Conservation (phyloP, 2,329 filamentous ascomycete genomes). For the Talaromyces sp. region DNA sequence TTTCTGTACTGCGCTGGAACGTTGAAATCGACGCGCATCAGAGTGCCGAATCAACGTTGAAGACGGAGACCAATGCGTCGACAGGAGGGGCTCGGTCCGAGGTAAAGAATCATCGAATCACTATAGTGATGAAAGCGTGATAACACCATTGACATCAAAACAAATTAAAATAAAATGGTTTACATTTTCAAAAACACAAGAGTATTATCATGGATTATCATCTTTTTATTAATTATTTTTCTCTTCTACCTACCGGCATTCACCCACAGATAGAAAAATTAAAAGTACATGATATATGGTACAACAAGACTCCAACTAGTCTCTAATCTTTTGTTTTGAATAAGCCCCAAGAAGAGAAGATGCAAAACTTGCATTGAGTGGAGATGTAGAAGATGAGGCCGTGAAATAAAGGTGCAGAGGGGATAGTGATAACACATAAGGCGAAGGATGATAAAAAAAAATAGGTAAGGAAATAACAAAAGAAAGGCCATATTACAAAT, state of each 20-base stretch:
- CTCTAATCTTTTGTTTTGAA: conserved; percentile 6
- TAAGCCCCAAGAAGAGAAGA: neutral
- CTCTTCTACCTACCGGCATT: neutral
- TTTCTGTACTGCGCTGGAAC: neutral
- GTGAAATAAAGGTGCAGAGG: neutral
- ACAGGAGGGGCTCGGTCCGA: neutral
- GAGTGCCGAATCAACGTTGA: neutral
- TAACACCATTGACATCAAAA: neutral
- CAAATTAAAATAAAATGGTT: neutral
- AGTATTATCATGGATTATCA: neutral
- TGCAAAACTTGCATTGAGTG: conserved; percentile 9
- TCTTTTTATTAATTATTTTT: neutral
- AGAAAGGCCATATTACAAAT: conserved; percentile 14
- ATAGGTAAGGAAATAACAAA: neutral
- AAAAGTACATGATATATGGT: conserved; percentile 6
- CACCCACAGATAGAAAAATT: neutral
- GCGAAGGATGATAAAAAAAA: neutral
- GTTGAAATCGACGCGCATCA: neutral
- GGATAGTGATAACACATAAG: conserved; percentile 1
- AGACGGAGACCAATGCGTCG: neutral
- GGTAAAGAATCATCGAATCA: neutral
- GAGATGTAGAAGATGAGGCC: conserved; percentile 4
- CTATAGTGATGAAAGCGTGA: too few relatives aligned
- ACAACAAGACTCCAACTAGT: conserved; percentile 1
- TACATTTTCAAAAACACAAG: neutral